These are phyloP conservation scores for Pichia sporocuriosa DNA, from an alignment of 805 yeast species.

Conservation along the genomic window DNA sequence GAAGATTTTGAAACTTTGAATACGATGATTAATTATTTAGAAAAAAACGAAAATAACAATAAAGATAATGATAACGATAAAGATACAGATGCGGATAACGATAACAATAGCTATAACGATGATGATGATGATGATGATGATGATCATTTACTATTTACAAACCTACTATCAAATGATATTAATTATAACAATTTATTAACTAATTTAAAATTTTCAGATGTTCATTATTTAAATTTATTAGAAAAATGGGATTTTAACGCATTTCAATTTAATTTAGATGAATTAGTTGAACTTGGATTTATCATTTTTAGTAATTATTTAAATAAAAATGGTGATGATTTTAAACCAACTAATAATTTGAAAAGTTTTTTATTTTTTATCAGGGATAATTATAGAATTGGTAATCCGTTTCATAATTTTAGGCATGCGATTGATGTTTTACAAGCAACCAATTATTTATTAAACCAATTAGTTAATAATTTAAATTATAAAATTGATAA, in stretches of 20 bases:
- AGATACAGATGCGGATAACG: too few relatives aligned
- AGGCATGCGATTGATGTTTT: constrained; percentile 93
- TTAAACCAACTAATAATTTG: constrained; percentile 1
- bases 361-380: constrained; percentile 50
- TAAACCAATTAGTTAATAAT: constrained; percentile 20
- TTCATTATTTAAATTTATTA: constrained; percentile 29
- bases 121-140: too few relatives aligned
- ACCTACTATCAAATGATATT: constrained; percentile 24
- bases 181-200: constrained; percentile 25
- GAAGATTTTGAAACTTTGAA: constrained; percentile 22
- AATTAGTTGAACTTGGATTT: constrained; percentile 53
- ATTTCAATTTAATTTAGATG: constrained; percentile 57
- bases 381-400: constrained; percentile 73
- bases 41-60: too few relatives aligned
- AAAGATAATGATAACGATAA: too few relatives aligned
- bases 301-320: constrained; percentile 40
- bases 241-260: constrained; percentile 69
- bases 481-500: constrained; percentile 11
- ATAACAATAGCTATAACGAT: too few relatives aligned
- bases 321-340: constrained; percentile 13
- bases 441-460: constrained; percentile 76
- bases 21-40: constrained; percentile 30
- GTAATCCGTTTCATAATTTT: constrained; percentile 91
- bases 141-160: constrained; percentile 11
- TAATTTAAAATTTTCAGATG: constrained; percentile 13